A percentile compares a stretch with the other conserved stretches of the same genome.
Conservation (phyloP, 2,329 filamentous ascomycete species). For the Botrytis sinoallii region DNA sequence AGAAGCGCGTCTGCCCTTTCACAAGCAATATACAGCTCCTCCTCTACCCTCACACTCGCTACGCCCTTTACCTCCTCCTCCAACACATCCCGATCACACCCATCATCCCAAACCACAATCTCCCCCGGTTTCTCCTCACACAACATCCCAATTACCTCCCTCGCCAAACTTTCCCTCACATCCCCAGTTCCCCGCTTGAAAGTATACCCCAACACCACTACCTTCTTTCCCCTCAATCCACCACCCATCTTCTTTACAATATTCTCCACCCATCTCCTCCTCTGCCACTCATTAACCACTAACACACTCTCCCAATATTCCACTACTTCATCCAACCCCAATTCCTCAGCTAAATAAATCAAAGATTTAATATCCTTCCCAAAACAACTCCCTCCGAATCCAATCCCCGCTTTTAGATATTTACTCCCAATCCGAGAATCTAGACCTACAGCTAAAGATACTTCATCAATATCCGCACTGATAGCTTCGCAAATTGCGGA, state of each 20-base stretch:
- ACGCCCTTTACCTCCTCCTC: constrained; percentile 40
- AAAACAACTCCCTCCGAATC: constrained; percentile 80
- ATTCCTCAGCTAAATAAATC: constrained; percentile 67
- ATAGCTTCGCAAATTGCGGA: constrained; percentile 76
- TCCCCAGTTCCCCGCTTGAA: constrained; percentile 81
- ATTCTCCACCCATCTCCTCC: constrained; percentile 63
- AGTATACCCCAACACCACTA: constrained; percentile 70
- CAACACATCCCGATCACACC: constrained; percentile 42
- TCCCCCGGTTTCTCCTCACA: constrained; percentile 61
- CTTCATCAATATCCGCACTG: constrained; percentile 72
- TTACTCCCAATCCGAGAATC: constrained; percentile 70
- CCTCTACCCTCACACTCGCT: constrained; percentile 38
- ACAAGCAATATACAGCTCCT: constrained; percentile 46
- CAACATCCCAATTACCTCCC: constrained; percentile 64
- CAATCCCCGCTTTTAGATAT: constrained; percentile 71
- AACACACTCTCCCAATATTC: constrained; percentile 74
- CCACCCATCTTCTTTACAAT: constrained; percentile 67
- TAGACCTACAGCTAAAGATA: constrained; percentile 63
- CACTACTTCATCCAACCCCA: constrained; percentile 68
- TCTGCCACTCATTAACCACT: constrained; percentile 73
- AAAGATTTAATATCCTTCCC: constrained; percentile 75
- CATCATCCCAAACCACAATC: constrained; percentile 67
- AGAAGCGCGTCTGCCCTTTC: constrained; percentile 46
- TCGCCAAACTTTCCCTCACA: constrained; percentile 66
- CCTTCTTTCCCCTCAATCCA: constrained; percentile 66